Evolutionary conservation across 148 eudicot species (phyloP).

Genomic region (Hydrangea macrophylla): DNA sequence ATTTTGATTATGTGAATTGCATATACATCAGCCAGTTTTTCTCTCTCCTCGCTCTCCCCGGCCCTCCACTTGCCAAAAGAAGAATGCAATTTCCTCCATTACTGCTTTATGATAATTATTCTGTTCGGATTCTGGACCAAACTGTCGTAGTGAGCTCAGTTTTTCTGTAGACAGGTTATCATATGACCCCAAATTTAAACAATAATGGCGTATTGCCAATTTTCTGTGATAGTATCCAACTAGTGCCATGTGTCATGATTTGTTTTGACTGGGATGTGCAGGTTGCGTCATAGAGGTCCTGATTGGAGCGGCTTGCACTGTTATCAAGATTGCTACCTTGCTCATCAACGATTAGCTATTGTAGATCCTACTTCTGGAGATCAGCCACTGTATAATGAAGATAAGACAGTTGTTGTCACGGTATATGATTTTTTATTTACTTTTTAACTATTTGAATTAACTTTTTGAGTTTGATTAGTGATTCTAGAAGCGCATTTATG

Average conservation of each 20-base stretch:
- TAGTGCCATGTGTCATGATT: neutral
- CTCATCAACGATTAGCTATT: conserved; percentile 98
- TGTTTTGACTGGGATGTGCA: conserved; percentile 17
- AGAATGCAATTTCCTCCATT: no score
- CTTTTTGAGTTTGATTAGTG: neutral
- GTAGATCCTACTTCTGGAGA: conserved; percentile 97
- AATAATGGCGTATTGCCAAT: neutral
- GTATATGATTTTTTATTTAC: conserved; percentile 29
- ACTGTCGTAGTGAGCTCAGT: no score
- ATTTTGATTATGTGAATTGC: no score
- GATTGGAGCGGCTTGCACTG: conserved; percentile 98
- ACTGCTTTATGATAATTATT: no score
- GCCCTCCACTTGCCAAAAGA: no score
- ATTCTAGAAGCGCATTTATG: neutral
- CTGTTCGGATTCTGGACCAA: no score
- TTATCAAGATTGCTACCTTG: conserved; percentile 73
- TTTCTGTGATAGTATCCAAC: neutral
- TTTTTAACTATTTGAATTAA: neutral
- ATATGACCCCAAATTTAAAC: neutral
- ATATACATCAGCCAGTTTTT: no score
- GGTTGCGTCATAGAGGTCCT: conserved; percentile 97
- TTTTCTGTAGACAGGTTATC: no score
- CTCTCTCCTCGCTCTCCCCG: no score
- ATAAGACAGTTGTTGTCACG: conserved; percentile 82
- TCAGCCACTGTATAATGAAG: conserved; percentile 93